Base-by-base conservation (phyloP, 345 rosid species). In the Brassica napus region DNA sequence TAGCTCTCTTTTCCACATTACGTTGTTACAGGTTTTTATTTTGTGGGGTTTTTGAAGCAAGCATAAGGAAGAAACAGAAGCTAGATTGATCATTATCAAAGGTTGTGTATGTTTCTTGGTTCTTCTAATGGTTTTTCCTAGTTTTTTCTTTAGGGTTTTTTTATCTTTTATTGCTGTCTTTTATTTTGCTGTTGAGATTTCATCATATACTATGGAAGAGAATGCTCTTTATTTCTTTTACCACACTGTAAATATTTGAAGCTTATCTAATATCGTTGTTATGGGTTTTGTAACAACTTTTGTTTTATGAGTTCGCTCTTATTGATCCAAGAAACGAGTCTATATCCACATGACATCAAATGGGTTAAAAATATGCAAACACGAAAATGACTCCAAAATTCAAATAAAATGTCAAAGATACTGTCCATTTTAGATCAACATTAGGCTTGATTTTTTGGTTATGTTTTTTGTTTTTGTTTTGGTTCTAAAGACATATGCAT, bases 171-270 rank as follows among this genome's bases (percentile, higher is more conserved):
- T 57, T 42, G 67, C 1, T 54, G 61, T 75, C 30, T 54, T 64
- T 70, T 64, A 2, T 1, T 44, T 65, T 64, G 8, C 14, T 28
- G 68, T 70, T 71, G 72, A 1, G 77, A 66, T 81, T 74, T 80
- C 67, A 39, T 16, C n/a, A 8, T 68, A 73, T 47, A 71, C 69
- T 65, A 75, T 81, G 63, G 77, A 76, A 75, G 77, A 80, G 68
- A 63, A 70, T 81, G 77, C 68, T 80, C 83, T 70, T 80, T 57
- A 81, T 76, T 58, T 65, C 77, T 81, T 75, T 71, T 58, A 71
- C 77, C 65, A 76, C 77, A 81, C 83, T 81, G 83, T 81, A 81
- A 70, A 81, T 81, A 81, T 81, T 71, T 76, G 73, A 76, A 71
- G 73, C 64, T 71, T 76, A 81, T 70, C 64, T 65, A 71, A 57